Evolutionary conservation across 2,329 filamentous ascomycete genomes (phyloP).

Genomic region (Chaetomium sp.): DNA sequence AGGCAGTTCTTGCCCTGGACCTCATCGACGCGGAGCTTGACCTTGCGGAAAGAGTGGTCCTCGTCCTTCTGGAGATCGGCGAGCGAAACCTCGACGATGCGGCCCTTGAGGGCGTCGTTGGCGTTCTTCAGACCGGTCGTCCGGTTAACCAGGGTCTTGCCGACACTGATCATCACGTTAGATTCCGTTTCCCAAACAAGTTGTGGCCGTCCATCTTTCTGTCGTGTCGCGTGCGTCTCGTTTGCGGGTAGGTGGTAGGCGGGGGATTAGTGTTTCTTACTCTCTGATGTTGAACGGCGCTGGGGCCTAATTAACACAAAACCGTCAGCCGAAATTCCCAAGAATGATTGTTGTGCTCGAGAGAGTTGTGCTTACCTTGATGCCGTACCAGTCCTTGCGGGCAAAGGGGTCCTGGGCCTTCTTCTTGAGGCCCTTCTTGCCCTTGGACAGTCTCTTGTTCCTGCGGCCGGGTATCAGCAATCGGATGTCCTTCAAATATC

Average conservation of each 20-base stretch:
- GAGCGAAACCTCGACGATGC: slow-evolving; percentile 97
- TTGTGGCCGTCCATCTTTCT: too few species aligned
- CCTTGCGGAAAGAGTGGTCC: slow-evolving; percentile 99
- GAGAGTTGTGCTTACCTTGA: slow-evolving; percentile 61
- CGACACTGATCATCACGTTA: slow-evolving; percentile 63
- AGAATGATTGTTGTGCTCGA: not conserved
- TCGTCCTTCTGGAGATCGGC: slow-evolving; percentile 99
- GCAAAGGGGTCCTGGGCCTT: slow-evolving; percentile 95
- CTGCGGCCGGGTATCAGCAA: slow-evolving; percentile 36
- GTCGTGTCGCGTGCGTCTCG: slow-evolving; percentile 3
- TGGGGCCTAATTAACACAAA: slow-evolving; percentile 57
- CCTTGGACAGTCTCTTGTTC: slow-evolving; percentile 99
- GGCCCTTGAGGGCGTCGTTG: slow-evolving; percentile 97
- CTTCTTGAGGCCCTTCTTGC: slow-evolving; percentile 99
- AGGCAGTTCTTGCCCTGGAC: slow-evolving; percentile 99
- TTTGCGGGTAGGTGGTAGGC: slow-evolving; percentile 3
- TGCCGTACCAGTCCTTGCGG: slow-evolving; percentile 98
- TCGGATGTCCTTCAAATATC: slow-evolving; percentile 11
- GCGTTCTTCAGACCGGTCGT: slow-evolving; percentile 99
- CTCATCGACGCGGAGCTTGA: slow-evolving; percentile 98
- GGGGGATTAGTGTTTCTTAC: slow-evolving; percentile 52
- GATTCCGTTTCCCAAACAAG: slow-evolving; percentile 9
- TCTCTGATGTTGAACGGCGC: slow-evolving; percentile 94
- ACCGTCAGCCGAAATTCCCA: slow-evolving; percentile 20
- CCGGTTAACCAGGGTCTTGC: slow-evolving; percentile 99